These are phyloP conservation scores for Sclerotinia spermophila DNA, from an alignment of 2,329 filamentous ascomycete species.

Conservation along the genomic window DNA sequence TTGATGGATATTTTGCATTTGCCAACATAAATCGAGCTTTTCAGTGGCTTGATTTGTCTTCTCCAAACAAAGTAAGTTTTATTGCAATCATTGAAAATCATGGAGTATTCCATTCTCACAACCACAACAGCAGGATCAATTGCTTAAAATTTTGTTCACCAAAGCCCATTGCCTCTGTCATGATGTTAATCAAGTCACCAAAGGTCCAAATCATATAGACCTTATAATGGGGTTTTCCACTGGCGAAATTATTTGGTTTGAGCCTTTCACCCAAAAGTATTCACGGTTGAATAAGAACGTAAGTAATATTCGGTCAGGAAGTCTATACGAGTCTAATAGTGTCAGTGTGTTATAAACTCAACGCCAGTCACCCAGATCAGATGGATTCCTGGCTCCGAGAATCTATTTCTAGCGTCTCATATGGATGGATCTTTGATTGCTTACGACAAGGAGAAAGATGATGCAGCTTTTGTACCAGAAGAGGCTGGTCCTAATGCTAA, in stretches of 20 bases:
- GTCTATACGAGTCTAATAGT: conserved; percentile 20
- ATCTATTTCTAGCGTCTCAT: conserved; percentile 85
- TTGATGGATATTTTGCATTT: conserved; percentile 83
- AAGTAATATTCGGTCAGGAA: conserved; percentile 31
- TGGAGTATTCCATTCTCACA: conserved; percentile 29
- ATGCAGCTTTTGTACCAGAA: conserved; percentile 73
- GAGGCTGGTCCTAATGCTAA: conserved; percentile 44
- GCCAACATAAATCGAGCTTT: conserved; percentile 94
- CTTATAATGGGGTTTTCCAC: conserved; percentile 95
- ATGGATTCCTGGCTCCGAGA: conserved; percentile 94
- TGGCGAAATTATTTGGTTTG: conserved; percentile 97
- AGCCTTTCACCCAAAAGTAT: conserved; percentile 94
- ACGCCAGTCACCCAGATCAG: conserved; percentile 82
- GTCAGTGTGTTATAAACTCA: conserved; percentile 78
- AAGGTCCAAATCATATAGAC: conserved; percentile 76
- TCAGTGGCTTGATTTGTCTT: conserved; percentile 90
- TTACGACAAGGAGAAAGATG: conserved; percentile 97
- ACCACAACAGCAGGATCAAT: conserved; percentile 66
- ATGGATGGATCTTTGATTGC: conserved; percentile 88
- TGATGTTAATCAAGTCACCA: conserved; percentile 82
- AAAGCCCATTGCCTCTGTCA: conserved; percentile 95
- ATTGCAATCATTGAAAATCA: background rate
- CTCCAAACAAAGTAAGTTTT: conserved; percentile 57
- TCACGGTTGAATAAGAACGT: conserved; percentile 94
- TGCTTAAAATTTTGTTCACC: conserved; percentile 95